Base-by-base conservation (phyloP, 2,329 filamentous ascomycete species). In the Daldinia eschscholtzii region DNA sequence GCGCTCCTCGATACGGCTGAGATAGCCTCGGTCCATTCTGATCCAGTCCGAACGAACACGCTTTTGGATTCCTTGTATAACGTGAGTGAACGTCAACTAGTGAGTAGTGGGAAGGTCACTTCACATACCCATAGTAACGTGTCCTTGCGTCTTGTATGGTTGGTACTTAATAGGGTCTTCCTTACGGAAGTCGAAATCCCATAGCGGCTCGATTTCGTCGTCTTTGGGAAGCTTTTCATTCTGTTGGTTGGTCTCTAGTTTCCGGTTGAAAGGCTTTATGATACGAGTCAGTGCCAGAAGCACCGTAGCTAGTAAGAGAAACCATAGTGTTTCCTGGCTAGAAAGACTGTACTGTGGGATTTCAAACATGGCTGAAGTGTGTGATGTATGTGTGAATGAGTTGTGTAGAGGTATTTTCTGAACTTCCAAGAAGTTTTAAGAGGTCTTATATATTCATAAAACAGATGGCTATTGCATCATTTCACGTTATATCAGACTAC, bases 11-110 rank as follows among this genome's bases (percentile, higher is more conserved):
- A 70, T 63, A 20, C 67, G 67, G 10, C 48, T 7, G 2, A 70
- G 46, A 46, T 70, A 70, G n/a, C 67, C 64, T 20, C 44, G 35
- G 41, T 70, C 67, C 26, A 70, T 70, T n/a, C 61, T 64, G n/a
- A 70, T 70, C 67, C 64, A 67, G 3, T 70, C 67, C 10, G 65
- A 67, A 10, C 65, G 60, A 23, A 26, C 30, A 30, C 60, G 60
- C 15, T 67, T 67, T 35, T 67, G 60, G 15, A 67, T 67, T 23
- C 65, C 65, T 67, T 67, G 20, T n/a, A 33, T n/a, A 7, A 6
- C n/a, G 15, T 23, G 20, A 23, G 12, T 52, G 46, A 52, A 26
- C 15, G 9, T 52, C 9, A 1, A 26, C 6, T 6, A 15, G 23
- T 15, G 46, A 30, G 15, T 52, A 33, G 7, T 7, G n/a, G 4